Evolutionary conservation across 2,329 filamentous ascomycete genomes (phyloP), one percentile per base, ranked within the genome.

Genomic region (Nannizziopsis arthrosporioides): DNA sequence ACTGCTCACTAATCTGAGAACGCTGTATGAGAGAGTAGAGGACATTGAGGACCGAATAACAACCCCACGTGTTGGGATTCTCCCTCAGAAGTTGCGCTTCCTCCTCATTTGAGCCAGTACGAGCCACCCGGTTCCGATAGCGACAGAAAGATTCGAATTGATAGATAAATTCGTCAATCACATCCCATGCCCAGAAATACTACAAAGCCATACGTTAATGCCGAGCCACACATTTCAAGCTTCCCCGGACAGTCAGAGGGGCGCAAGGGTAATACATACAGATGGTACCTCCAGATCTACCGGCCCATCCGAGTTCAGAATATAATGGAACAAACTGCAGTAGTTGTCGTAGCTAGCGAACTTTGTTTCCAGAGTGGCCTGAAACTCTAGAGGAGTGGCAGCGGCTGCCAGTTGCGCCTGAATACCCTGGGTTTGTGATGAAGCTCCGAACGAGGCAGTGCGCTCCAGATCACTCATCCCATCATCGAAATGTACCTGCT

Each of bases 161-260:
- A 76, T 98, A 98, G 73, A 98, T 96, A 75, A 98, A 98, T 71
- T 98, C 92, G 69, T 98, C 92, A 71, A 98, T 95, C 58, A 96
- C 90, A 68, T 98, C 92, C 92, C 92, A 98, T 37, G 92, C 92
- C 92, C 92, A 98, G 75, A 90, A 95, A 73, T 94, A 93, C 87
- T 96, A 66, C 52, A 51, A 38, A 44, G 17, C 59, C 38, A 22
- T 3, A 27, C 22, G 22, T 27, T 27, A 27, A 7, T 27, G 7
- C 22, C 22, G 22, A 32, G 5, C 34, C 35, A 44, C 22, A n/a
- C 12, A 27, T 31, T n/a, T n/a, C 15, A 10, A 10, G 7, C 15
- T 4, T 30, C 18, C 39, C 12, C 8, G 9, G 6, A 45, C 17
- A 8, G 1, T 11, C n/a, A 14, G 15, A 37, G 17, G 2, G 2